Conservation (phyloP, 805 yeast species). For the Myxozyma vanderwaltii region DNA sequence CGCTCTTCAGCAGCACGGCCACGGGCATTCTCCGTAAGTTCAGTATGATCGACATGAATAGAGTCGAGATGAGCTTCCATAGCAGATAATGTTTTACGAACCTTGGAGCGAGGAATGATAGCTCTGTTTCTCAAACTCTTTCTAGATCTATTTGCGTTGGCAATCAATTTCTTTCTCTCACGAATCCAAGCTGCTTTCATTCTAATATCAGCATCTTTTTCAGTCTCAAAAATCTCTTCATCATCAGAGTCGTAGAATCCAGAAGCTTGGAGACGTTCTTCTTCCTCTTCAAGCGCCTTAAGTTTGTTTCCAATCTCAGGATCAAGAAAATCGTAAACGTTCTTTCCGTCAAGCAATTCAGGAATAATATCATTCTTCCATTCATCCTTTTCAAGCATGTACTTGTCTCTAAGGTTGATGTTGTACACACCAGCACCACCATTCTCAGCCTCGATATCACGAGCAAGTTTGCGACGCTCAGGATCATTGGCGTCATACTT, state of each 20-base stretch:
- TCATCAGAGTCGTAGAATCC: conserved; percentile 95
- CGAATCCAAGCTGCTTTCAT: conserved; percentile 96
- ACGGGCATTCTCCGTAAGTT: conserved; percentile 57
- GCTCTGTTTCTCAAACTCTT: conserved; percentile 82
- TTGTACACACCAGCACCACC: conserved; percentile 99
- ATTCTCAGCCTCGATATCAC: conserved; percentile 88
- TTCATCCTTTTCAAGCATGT: conserved; percentile 89
- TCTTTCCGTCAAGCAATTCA: conserved; percentile 92
- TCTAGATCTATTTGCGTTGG: conserved; percentile 80
- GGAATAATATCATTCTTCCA: conserved; percentile 99
- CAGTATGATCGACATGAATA: conserved; percentile 82
- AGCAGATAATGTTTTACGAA: conserved; percentile 60
- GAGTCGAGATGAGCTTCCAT: conserved; percentile 89
- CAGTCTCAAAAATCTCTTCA: conserved; percentile 57
- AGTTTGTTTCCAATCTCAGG: conserved; percentile 92
- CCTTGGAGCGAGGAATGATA: conserved; percentile 86
- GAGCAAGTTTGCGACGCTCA: conserved; percentile 74
- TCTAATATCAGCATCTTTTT: conserved; percentile 65
- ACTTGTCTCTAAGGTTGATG: conserved; percentile 88
- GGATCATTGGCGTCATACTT: conserved; percentile 82
- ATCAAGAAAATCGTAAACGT: conserved; percentile 95
- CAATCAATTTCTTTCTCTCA: conserved; percentile 91
- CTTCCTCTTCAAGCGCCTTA: conserved; percentile 95
- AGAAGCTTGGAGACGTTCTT: conserved; percentile 86
- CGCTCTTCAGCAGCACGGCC: conserved; percentile 37